phyloP scores from a whole-genome alignment of 495 filamentous ascomycete species.

The Penicillium daleae region DNA sequence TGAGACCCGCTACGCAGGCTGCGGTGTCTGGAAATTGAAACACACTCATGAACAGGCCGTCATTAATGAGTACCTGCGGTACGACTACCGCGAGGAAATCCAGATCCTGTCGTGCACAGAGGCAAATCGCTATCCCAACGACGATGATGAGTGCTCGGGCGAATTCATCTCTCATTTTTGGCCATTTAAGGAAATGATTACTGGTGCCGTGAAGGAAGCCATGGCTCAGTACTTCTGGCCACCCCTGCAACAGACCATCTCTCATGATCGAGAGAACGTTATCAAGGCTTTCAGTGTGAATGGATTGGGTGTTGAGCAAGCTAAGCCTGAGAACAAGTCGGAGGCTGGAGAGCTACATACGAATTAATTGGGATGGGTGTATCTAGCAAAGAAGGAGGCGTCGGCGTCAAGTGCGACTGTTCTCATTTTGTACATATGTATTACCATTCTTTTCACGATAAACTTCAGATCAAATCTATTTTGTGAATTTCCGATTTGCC shows the following conservation, averaged over 20 bases:
- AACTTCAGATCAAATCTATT: too few relatives aligned
- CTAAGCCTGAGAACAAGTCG: too few relatives aligned
- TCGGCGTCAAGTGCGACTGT: too few relatives aligned
- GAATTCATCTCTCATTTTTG: neutral
- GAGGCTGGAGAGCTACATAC: too few relatives aligned
- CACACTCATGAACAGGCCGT: neutral
- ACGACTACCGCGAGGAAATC: neutral
- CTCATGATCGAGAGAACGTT: neutral
- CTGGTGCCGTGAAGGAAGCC: neutral
- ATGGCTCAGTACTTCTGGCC: neutral
- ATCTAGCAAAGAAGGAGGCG: too few relatives aligned
- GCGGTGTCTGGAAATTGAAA: neutral
- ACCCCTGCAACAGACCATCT: neutral
- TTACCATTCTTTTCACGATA: too few relatives aligned
- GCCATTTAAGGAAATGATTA: neutral
- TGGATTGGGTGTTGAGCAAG: neutral
- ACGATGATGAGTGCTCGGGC: neutral
- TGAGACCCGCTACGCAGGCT: neutral
- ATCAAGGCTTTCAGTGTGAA: too few relatives aligned
- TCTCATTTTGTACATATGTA: too few relatives aligned
- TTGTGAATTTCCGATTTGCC: too few relatives aligned
- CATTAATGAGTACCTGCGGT: neutral
- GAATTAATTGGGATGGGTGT: too few relatives aligned
- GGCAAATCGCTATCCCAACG: neutral
- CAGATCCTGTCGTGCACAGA: neutral